Conservation (phyloP, 1,284 basidiomycete species). For the Apiotrichum porosum region DNA sequence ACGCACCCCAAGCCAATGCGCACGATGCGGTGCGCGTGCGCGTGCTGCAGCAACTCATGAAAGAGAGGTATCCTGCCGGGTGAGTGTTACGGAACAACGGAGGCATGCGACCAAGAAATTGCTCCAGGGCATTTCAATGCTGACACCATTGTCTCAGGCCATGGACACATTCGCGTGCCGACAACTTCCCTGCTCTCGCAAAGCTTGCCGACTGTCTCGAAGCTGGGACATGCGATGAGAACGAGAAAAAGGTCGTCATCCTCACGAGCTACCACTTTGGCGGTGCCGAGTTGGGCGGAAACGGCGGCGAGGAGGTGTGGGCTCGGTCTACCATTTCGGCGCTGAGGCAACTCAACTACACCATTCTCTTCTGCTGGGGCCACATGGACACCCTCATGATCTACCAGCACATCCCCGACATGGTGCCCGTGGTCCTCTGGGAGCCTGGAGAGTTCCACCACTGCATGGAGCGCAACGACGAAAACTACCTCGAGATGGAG, state of each 20-base stretch:
- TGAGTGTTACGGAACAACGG: background rate
- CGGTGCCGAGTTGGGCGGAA: constrained; percentile 1
- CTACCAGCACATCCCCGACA: constrained; percentile 33
- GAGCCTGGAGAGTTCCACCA: constrained; percentile 14
- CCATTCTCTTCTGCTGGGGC: constrained; percentile 28
- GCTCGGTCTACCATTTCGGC: constrained; percentile 26
- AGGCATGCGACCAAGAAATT: background rate
- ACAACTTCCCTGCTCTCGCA: constrained; percentile 11
- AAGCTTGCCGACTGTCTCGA: constrained; percentile 21
- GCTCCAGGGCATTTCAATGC: background rate
- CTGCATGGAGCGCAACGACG: constrained; percentile 22
- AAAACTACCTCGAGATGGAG: constrained; percentile 14
- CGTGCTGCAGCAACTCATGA: constrained; percentile 7
- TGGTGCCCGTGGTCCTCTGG: constrained; percentile 30
- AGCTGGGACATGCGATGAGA: constrained; percentile 16
- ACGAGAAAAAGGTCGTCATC: constrained; percentile 27
- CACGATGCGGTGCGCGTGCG: constrained; percentile 1
- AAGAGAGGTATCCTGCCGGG: constrained; percentile 9
- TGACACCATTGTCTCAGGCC: constrained; percentile 6
- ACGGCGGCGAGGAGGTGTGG: constrained; percentile 22
- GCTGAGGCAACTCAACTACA: constrained; percentile 30
- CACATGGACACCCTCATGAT: constrained; percentile 31
- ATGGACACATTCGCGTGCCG: constrained; percentile 3
- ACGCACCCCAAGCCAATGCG: background rate
- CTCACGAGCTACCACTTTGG: constrained; percentile 31